Conservation (phyloP, 345 rosid species). For the Gossypium sturtianum region DNA sequence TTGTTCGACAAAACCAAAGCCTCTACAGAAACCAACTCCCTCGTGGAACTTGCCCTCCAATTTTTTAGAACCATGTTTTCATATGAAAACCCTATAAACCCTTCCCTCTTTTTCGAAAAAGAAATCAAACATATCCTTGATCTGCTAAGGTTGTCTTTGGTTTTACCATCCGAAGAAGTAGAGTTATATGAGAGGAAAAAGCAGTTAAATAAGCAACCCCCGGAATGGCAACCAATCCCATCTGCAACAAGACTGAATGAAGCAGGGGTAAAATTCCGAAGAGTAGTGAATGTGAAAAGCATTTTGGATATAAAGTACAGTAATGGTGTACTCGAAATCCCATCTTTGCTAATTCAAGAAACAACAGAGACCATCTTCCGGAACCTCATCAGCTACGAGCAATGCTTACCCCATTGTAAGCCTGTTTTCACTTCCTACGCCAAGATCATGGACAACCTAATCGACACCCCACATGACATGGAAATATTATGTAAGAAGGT, state of each 20-base stretch:
- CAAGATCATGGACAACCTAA: background rate
- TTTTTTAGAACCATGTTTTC: slow-evolving; percentile 3
- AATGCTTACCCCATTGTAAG: slow-evolving; percentile 1
- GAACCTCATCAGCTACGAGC: slow-evolving; percentile 34
- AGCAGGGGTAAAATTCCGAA: background rate
- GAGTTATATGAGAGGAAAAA: background rate
- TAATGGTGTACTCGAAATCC: slow-evolving; percentile 24
- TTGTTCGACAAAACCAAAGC: background rate
- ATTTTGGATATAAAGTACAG: slow-evolving; percentile 1
- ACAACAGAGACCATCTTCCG: slow-evolving; percentile 22
- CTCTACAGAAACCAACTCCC: background rate
- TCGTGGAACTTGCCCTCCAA: slow-evolving; percentile 1
- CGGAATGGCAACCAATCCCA: slow-evolving; percentile 8
- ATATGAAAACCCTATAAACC: background rate
- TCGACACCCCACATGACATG: background rate
- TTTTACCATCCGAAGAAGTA: background rate
- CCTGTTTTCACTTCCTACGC: background rate
- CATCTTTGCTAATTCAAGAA: slow-evolving; percentile 22
- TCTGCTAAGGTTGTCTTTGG: slow-evolving; percentile 6
- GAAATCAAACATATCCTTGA: slow-evolving; percentile 20
- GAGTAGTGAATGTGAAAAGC: background rate
- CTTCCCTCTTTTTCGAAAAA: background rate
- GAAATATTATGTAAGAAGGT: background rate
- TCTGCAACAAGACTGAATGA: background rate
- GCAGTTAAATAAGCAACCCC: background rate